Conservation (phyloP, 768 basidiomycete genomes). For the Auriculariales sp. region DNA sequence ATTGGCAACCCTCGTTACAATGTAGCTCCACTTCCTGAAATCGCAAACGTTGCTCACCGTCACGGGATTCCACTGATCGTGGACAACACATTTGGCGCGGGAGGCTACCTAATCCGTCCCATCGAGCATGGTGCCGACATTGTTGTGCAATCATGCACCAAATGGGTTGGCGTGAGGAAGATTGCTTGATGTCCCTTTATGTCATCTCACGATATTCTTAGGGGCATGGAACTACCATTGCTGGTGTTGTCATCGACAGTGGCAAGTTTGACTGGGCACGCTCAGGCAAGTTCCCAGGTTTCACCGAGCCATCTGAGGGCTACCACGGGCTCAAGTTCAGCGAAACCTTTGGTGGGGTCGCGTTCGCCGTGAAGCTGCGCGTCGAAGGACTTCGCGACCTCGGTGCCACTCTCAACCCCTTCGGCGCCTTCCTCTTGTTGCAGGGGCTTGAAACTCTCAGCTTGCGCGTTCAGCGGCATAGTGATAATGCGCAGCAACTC, state of each 20-base stretch:
- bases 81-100: constrained; percentile 69
- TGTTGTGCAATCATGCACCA: constrained; percentile 66
- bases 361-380: constrained; percentile 56
- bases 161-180: constrained; percentile 67
- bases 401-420: constrained; percentile 53
- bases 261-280: constrained; percentile 67
- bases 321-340: constrained; percentile 59
- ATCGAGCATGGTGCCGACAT: constrained; percentile 69
- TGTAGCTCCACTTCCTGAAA: constrained; percentile 48
- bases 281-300: constrained; percentile 56
- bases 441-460: constrained; percentile 69
- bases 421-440: constrained; percentile 60
- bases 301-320: constrained; percentile 61
- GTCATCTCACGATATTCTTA: too few relatives aligned
- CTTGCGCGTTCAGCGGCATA: constrained; percentile 56
- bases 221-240: constrained; percentile 72
- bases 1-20: constrained; percentile 71
- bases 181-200: constrained; percentile 1
- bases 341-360: constrained; percentile 48
- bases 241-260: constrained; percentile 57
- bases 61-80: constrained; percentile 65
- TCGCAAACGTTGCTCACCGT: constrained; percentile 62
- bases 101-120: constrained; percentile 56
- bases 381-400: constrained; percentile 50
- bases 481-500: constrained; percentile 52